Evolutionary conservation across 345 rosid species (phyloP).

Genomic region (Eucalyptus tenuipes): DNA sequence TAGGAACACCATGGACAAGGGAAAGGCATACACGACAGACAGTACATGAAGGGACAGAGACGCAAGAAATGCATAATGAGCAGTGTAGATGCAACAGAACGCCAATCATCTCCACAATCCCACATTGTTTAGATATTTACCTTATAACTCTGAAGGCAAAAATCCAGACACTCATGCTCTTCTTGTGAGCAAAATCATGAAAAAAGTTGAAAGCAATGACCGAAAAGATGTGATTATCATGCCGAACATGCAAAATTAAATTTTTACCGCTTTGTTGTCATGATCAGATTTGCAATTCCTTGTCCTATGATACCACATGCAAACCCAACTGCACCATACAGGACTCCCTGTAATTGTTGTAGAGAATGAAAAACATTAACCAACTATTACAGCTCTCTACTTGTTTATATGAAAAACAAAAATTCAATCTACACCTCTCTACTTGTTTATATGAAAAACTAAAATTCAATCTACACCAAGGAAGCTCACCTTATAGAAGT

Average conservation of each 20-base stretch:
- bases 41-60: background rate
- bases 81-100: background rate
- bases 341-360: constrained; percentile 43
- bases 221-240: background rate
- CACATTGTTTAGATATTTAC: background rate
- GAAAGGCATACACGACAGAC: background rate
- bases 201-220: background rate
- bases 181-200: background rate
- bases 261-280: constrained; percentile 82
- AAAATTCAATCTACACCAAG: background rate
- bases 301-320: constrained; percentile 90
- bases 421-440: background rate
- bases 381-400: background rate
- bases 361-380: background rate
- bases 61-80: background rate
- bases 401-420: background rate
- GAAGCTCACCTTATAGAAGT: constrained; percentile 52
- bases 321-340: constrained; percentile 88
- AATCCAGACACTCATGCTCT: background rate
- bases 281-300: constrained; percentile 85
- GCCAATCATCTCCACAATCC: background rate
- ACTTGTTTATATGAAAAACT: background rate
- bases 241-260: background rate
- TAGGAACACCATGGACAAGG: background rate
- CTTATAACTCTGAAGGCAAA: background rate